phyloP scores from a whole-genome alignment of 352 stramenopile species.

The Globisporangium recalcitrans region DNA sequence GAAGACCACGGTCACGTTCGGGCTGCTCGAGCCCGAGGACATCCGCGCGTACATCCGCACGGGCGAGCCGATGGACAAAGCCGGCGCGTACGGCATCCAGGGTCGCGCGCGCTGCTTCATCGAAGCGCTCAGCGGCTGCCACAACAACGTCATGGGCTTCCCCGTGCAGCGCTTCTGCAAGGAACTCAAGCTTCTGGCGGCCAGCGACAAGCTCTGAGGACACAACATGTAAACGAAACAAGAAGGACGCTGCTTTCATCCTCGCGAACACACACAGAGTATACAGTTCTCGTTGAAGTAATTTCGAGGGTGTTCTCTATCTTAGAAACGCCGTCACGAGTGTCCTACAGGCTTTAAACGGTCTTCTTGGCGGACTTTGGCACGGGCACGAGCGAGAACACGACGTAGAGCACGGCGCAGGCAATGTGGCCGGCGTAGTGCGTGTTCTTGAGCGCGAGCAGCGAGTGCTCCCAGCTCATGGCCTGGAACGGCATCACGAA shows the following conservation, averaged over 20 bases:
- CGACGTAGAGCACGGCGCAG: constrained; percentile 54
- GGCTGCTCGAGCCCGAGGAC: constrained; percentile 42
- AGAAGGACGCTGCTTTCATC: background rate
- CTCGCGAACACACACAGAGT: background rate
- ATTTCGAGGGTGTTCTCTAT: too few relatives aligned
- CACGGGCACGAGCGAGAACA: constrained; percentile 60
- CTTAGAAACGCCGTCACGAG: too few relatives aligned
- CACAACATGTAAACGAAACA: too few relatives aligned
- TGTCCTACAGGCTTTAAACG: constrained; percentile 27
- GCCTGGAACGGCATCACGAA: constrained; percentile 69
- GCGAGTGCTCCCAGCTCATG: constrained; percentile 67
- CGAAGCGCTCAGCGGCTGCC: constrained; percentile 73
- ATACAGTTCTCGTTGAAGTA: too few relatives aligned
- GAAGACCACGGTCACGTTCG: constrained; percentile 57
- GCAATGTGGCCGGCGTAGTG: constrained; percentile 69
- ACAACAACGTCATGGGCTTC: constrained; percentile 91
- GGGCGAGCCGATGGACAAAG: constrained; percentile 91
- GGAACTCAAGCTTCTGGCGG: constrained; percentile 48
- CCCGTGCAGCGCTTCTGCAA: constrained; percentile 72
- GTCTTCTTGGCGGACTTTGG: constrained; percentile 55
- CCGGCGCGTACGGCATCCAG: constrained; percentile 89
- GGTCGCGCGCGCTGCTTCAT: constrained; percentile 81
- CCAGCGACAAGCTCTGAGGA: constrained; percentile 36
- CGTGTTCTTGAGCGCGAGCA: constrained; percentile 57
- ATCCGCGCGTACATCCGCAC: constrained; percentile 84